phyloP scores from a whole-genome alignment of 2,329 filamentous ascomycete genomes.

The Neofusicoccum sp. region DNA sequence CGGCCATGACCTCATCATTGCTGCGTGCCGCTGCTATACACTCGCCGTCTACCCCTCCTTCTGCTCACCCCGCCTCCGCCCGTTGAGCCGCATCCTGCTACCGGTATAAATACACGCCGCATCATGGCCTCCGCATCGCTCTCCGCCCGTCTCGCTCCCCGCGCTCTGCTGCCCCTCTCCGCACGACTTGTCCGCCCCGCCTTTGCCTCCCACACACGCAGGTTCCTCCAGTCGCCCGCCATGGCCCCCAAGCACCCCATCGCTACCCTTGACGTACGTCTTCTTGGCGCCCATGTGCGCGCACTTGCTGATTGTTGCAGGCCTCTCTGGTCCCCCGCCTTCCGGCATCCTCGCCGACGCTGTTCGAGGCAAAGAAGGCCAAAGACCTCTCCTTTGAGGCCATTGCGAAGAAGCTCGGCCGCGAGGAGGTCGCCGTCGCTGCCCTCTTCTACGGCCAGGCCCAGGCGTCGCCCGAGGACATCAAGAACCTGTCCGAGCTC shows the following conservation, averaged over 20 bases:
- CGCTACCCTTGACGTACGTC: constrained; percentile 40
- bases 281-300: background rate
- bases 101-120: background rate
- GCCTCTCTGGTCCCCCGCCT: constrained; percentile 68
- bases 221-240: constrained; percentile 33
- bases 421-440: constrained; percentile 81
- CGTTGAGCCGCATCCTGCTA: constrained; percentile 7
- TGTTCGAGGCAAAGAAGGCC: constrained; percentile 79
- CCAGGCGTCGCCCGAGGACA: constrained; percentile 70
- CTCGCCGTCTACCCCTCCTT: constrained; percentile 3
- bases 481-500: constrained; percentile 65
- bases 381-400: constrained; percentile 78
- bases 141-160: constrained; percentile 34
- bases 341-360: constrained; percentile 68
- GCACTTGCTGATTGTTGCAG: constrained; percentile 44
- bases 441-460: constrained; percentile 91
- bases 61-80: background rate
- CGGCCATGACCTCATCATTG: constrained; percentile 16
- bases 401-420: constrained; percentile 72
- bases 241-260: constrained; percentile 40
- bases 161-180: constrained; percentile 33
- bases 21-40: background rate
- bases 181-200: constrained; percentile 29
- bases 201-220: constrained; percentile 28
- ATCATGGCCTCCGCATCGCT: constrained; percentile 24